These are phyloP conservation scores for Verticillium klebahnii DNA, from an alignment of 2,329 filamentous ascomycete species.

Conservation along the genomic window DNA sequence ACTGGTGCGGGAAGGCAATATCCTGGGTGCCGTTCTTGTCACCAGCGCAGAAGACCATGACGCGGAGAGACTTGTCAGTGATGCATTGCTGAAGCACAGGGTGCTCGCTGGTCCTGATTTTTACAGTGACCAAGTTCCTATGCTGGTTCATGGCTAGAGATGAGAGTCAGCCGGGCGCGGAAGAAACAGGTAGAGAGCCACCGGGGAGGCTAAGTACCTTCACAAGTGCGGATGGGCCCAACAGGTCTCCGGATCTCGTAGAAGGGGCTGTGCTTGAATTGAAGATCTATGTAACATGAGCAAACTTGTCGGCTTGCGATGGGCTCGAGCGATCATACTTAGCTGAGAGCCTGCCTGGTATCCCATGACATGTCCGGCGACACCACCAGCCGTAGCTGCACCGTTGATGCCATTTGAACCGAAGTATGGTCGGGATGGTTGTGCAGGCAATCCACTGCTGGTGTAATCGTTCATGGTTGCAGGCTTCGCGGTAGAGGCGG, in stretches of 20 bases:
- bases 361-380: not conserved
- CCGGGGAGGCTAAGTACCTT: slow-evolving; percentile 53
- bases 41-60: slow-evolving; percentile 80
- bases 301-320: not conserved
- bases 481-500: not conserved
- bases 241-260: slow-evolving; percentile 67
- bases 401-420: not conserved
- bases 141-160: slow-evolving; percentile 52
- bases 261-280: slow-evolving; percentile 75
- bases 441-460: slow-evolving; percentile 14
- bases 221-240: slow-evolving; percentile 61
- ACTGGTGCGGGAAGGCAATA: slow-evolving; percentile 85
- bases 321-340: not conserved
- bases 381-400: not conserved
- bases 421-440: not conserved
- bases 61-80: slow-evolving; percentile 56
- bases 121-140: slow-evolving; percentile 41
- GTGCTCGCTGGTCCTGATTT: slow-evolving; percentile 44
- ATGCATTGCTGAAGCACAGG: slow-evolving; percentile 51
- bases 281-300: not conserved
- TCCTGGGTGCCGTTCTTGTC: slow-evolving; percentile 64
- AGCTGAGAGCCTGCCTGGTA: not conserved
- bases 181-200: not conserved
- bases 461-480: not conserved
- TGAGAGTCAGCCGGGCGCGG: slow-evolving; percentile 23